Conservation (phyloP, 139 green algal genomes). For the Coccomyxa sp. region DNA sequence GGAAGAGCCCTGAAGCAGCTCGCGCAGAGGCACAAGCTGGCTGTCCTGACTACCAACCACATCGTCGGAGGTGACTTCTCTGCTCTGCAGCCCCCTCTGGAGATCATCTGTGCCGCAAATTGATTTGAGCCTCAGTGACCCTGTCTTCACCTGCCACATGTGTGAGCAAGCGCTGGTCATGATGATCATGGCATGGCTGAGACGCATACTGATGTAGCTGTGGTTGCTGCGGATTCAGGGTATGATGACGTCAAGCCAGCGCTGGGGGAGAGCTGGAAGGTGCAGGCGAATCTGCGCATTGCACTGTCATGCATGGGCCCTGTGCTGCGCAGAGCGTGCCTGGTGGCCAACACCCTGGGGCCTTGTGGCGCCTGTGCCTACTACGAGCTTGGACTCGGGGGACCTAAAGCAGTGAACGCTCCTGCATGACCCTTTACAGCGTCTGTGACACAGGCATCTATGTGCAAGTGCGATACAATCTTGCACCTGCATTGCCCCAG, state of each 20-base stretch:
- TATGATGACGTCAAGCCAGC: slow-evolving; percentile 24
- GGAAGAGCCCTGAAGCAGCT: slow-evolving; percentile 23
- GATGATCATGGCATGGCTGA: not conserved
- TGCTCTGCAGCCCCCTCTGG: not conserved
- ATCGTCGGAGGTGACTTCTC: slow-evolving; percentile 18
- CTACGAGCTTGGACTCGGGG: not conserved
- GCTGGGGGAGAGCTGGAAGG: slow-evolving; percentile 51
- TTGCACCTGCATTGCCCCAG: too few species aligned
- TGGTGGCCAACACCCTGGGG: not conserved
- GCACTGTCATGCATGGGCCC: slow-evolving; percentile 8
- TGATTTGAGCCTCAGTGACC: not conserved
- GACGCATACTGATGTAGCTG: not conserved
- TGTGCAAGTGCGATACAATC: too few species aligned
- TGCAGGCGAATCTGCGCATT: slow-evolving; percentile 27
- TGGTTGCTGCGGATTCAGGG: not conserved
- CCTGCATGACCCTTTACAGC: too few species aligned
- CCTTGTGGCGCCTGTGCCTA: not conserved
- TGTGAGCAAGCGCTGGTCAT: not conserved
- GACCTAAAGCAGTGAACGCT: too few species aligned
- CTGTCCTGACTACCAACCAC: slow-evolving; percentile 51
- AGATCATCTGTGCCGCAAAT: not conserved
- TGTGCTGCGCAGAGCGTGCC: not conserved
- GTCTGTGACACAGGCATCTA: too few species aligned
- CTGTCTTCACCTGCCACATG: not conserved
- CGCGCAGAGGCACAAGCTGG: slow-evolving; percentile 16